Evolutionary conservation across 1,139 yeast species (phyloP).

Genomic region (Taiozyma onychis): DNA sequence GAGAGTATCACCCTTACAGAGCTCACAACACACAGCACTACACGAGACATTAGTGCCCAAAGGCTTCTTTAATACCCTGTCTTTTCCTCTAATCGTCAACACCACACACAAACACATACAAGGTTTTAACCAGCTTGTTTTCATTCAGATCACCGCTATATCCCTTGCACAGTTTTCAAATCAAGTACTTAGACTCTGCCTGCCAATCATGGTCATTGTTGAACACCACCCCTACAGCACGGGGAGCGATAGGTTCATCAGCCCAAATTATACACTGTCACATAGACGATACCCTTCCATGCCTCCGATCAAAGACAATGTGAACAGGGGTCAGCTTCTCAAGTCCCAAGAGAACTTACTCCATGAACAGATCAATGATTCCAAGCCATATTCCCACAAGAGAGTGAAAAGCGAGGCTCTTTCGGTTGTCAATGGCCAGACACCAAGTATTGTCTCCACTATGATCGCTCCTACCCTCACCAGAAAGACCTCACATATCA

Average conservation of each 20-base stretch:
- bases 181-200: not conserved
- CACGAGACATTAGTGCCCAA: not conserved
- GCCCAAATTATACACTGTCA: not conserved
- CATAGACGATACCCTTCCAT: conserved; percentile 5
- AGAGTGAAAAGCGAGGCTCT: conserved; percentile 1
- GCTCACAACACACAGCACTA: not conserved
- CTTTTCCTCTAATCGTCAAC: not conserved
- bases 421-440: conserved; percentile 7
- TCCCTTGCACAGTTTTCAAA: not conserved
- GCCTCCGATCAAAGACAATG: conserved; percentile 8
- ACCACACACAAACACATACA: not conserved
- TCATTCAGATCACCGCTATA: not conserved
- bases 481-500: conserved; percentile 12
- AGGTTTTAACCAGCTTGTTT: not conserved
- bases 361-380: not conserved
- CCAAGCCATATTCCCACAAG: conserved; percentile 1
- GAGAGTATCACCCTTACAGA: not conserved
- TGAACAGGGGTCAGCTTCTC: conserved; percentile 4
- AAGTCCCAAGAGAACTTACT: not conserved
- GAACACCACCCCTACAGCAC: not conserved
- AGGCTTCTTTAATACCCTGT: not conserved
- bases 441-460: conserved; percentile 19
- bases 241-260: not conserved
- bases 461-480: conserved; percentile 12
- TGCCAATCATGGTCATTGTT: not conserved